Percentiles rank a stretch among this genome's conserved stretches.
These are phyloP conservation scores for Harringtonia lauricola DNA, from an alignment of 2,329 filamentous ascomycete genomes.

Conservation along the genomic window DNA sequence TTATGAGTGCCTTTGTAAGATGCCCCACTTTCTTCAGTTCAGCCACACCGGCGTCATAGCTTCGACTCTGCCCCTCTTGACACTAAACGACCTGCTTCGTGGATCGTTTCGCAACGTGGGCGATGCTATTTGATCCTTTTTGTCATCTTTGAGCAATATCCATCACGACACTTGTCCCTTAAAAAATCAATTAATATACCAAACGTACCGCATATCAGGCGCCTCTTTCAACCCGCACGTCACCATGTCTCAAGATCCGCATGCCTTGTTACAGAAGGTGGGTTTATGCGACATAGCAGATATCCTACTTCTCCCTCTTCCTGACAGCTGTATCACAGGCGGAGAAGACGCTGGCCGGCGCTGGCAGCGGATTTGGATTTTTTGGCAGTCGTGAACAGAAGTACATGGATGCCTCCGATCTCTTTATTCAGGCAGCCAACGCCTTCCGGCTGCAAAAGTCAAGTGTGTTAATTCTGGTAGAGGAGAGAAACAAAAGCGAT, in stretches of 20 bases:
- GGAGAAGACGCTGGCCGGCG: conserved; percentile 68
- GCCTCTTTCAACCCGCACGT: not conserved
- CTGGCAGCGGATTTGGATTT: conserved; percentile 73
- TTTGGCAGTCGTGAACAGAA: conserved; percentile 84
- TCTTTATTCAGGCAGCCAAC: conserved; percentile 83
- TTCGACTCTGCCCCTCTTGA: not conserved
- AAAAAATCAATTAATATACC: not conserved
- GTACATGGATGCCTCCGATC: conserved; percentile 77
- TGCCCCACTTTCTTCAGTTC: not conserved
- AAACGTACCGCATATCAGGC: not conserved
- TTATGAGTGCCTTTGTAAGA: too few relatives aligned
- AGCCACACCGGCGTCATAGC: conserved; percentile 4
- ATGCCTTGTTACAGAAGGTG: conserved; percentile 70
- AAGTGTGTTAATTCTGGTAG: too few relatives aligned
- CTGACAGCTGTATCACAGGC: conserved; percentile 45
- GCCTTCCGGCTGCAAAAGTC: conserved; percentile 81
- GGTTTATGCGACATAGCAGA: conserved; percentile 10
- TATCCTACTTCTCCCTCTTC: conserved; percentile 11
- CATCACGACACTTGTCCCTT: not conserved
- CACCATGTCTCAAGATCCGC: conserved; percentile 47
- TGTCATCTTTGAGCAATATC: not conserved
- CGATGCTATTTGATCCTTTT: not conserved
- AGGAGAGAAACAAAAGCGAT: too few relatives aligned
- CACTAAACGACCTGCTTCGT: not conserved
- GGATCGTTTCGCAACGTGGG: not conserved